Conservation (phyloP, 305 asterid species). For the Rubia tinctorum region DNA sequence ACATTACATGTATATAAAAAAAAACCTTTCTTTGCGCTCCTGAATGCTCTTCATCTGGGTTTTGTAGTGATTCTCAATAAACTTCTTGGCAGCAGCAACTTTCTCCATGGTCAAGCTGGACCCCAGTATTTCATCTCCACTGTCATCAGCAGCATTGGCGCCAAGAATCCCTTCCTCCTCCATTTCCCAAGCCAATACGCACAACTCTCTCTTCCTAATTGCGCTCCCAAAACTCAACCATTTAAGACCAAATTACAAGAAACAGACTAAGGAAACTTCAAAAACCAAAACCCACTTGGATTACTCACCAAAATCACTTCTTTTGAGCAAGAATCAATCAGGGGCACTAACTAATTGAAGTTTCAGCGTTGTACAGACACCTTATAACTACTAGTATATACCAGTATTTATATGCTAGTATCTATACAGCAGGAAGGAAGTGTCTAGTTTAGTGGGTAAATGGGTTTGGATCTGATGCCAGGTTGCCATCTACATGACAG, state of each 20-base stretch:
- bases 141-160: background rate
- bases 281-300: slow-evolving; percentile 20
- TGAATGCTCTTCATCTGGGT: slow-evolving; percentile 36
- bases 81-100: slow-evolving; percentile 37
- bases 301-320: slow-evolving; percentile 19
- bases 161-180: slow-evolving; percentile 17
- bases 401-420: background rate
- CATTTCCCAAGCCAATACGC: slow-evolving; percentile 9
- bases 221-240: background rate
- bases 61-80: slow-evolving; percentile 36
- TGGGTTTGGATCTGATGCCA: slow-evolving; percentile 24
- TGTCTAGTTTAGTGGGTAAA: background rate
- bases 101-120: slow-evolving; percentile 36
- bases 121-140: slow-evolving; percentile 25
- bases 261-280: slow-evolving; percentile 3
- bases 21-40: slow-evolving; percentile 33
- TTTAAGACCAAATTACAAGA: slow-evolving; percentile 7
- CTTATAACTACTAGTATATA: background rate
- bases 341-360: background rate
- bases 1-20: background rate
- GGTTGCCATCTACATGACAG: slow-evolving; percentile 17
- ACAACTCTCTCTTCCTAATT: slow-evolving; percentile 6
- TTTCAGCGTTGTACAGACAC: background rate
- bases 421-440: background rate
- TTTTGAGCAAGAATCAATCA: slow-evolving; percentile 9